These are phyloP conservation scores for Psilocybe azurescens DNA, from an alignment of 768 basidiomycete genomes.

Conservation along the genomic window DNA sequence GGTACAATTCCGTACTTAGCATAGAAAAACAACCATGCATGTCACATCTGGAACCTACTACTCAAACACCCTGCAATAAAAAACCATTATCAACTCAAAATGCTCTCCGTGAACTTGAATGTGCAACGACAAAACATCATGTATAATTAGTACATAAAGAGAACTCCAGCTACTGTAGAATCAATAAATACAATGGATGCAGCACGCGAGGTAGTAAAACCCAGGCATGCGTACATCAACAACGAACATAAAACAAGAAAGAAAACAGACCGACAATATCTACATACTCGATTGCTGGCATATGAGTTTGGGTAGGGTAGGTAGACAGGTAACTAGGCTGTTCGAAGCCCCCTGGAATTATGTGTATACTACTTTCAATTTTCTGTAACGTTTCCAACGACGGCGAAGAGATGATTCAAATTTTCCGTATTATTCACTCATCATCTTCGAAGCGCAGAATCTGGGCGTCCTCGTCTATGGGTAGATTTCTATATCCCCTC, in stretches of 20 bases:
- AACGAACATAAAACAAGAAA: conserved; percentile 3
- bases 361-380: conserved; percentile 4
- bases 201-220: no score
- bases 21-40: background rate
- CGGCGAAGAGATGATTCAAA: background rate
- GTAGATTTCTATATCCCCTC: conserved; percentile 76
- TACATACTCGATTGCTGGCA: background rate
- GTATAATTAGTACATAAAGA: conserved; percentile 5
- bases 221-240: background rate
- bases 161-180: background rate
- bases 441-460: conserved; percentile 87
- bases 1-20: background rate
- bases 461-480: conserved; percentile 89
- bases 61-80: background rate
- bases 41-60: background rate
- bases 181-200: conserved; percentile 12
- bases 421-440: conserved; percentile 27
- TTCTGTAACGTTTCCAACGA: background rate
- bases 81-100: background rate
- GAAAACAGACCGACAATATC: background rate
- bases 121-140: background rate
- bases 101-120: background rate
- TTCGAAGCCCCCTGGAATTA: background rate
- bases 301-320: background rate
- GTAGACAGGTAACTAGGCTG: conserved; percentile 3